These are phyloP conservation scores for Pseudohalonectria lignicola DNA, from an alignment of 2,329 filamentous ascomycete genomes.

Conservation along the genomic window DNA sequence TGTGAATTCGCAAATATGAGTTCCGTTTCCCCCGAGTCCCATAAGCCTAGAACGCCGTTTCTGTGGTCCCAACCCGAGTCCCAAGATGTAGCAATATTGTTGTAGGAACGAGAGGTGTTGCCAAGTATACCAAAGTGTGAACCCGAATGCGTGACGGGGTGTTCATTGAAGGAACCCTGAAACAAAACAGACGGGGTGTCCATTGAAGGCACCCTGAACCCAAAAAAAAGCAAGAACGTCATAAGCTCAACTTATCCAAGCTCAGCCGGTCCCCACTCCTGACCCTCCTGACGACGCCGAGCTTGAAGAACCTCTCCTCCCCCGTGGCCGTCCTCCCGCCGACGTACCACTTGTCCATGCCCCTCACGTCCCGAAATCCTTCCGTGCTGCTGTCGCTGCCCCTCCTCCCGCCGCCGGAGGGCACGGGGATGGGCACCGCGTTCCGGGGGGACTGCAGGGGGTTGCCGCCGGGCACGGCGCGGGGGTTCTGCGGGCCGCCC, in stretches of 20 bases:
- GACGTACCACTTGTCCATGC: conserved; percentile 73
- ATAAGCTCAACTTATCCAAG: conserved; percentile 65
- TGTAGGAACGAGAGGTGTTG: too few relatives aligned
- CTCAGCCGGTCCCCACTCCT: conserved; percentile 66
- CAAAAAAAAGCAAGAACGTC: too few relatives aligned
- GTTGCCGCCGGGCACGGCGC: conserved; percentile 1
- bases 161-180: too few relatives aligned
- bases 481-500: conserved; percentile 5
- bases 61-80: too few relatives aligned
- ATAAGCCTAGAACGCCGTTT: too few relatives aligned
- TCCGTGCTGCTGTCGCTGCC: conserved; percentile 68
- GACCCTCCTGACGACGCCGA: conserved; percentile 63
- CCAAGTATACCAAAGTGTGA: too few relatives aligned
- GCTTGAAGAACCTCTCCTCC: conserved; percentile 74
- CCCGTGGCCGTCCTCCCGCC: conserved; percentile 64
- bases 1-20: too few relatives aligned
- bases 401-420: conserved; percentile 27
- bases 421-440: conserved; percentile 25
- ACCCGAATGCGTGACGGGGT: too few relatives aligned
- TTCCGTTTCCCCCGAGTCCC: too few relatives aligned
- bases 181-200: too few relatives aligned
- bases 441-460: conserved; percentile 1
- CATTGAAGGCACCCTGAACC: too few relatives aligned
- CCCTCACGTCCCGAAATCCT: conserved; percentile 62
- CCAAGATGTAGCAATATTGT: too few relatives aligned